Evolutionary conservation across 345 rosid species (phyloP), one percentile per base, ranked within the genome.

Genomic region (Pistacia vera): DNA sequence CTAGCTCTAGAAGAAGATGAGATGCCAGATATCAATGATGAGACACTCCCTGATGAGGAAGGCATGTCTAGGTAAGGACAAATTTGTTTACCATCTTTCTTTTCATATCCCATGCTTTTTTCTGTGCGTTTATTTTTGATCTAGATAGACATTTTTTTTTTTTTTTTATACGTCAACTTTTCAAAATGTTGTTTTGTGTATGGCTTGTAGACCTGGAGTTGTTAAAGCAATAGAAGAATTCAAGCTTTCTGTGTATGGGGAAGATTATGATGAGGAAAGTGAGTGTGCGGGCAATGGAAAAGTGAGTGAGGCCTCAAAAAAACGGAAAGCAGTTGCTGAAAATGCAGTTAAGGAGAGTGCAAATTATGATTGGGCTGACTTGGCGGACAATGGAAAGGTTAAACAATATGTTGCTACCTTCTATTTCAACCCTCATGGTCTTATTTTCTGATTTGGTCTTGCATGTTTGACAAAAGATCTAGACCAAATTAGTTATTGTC

Each of bases 311-410:
- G 81, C 89, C 56, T 75, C 95, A 28, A 88, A 78, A 75, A 96
- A 92, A 78, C 90, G 97, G 36, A 91, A 92, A 86, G 89, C 89
- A 13, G 63, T 69, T 66, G 67, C 82, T 17, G 92, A 84, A 66
- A 81, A 81, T 80, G 98, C 88, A 0, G 80, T 63, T 11, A 81
- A 81, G 80, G 83, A 72, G 77, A 72, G 75, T 66, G 83, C 84
- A 51, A 86, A 82, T 61, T 96, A 87, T 77, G 81, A 91, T 75
- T 96, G 90, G 95, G 81, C 78, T 8, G 89, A 81, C 74, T 93
- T 94, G 73, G 94, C 97, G n/a, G 87, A 91, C 77, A 80, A 84
- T 38, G 98, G 98, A 75, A 85, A 95, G 97, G 98, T 95, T 36
- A 82, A 56, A 78, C 36, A 49, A 22, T 60, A 49, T 68, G 52